Base-by-base conservation (phyloP, 352 stramenopile species). In the Phytopythium sindhum region DNA sequence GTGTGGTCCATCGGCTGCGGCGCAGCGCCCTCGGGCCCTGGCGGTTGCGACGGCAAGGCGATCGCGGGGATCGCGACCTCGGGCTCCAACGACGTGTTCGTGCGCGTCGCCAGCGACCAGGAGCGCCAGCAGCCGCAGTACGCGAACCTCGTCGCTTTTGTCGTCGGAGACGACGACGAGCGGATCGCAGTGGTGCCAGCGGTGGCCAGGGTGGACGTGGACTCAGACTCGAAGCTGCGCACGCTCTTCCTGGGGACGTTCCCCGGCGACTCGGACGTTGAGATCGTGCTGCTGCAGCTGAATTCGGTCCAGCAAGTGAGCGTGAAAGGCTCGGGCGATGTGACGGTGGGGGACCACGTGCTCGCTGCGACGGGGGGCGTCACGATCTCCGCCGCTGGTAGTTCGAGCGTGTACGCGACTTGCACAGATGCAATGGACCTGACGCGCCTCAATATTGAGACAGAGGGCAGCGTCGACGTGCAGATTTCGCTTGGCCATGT, bases 311-410 rank as follows among this genome's bases (percentile, higher is more conserved):
- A 56, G 50, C 26, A 17, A n/a, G 26, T 56, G 12, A 15, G 26
- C 24, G 29, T 41, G 11, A 15, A 21, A 9, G 50, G 50, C n/a
- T 35, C 26, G 26, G 50, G 50, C 24, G 28, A 21, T 17, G 11
- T 56, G 21, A 28, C 50, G 29, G 50, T 56, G 17, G 50, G 17
- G 9, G 50, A 56, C 14, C 50, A 56, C 50, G 50, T 56, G 29
- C 50, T 56, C 7, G 26, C 50, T 7, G 31, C 26, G 26, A 23
- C 2, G 4, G 50, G 50, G 6, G 24, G 17, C 10, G 17, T 56
- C 29, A 9, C n/a, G 15, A 15, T 56, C 14, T 24, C 26, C 2
- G 9, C 24, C 17, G 29, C 26, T 5, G 26, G 50, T 28, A 39
- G 26, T 24, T 8, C 26, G 11, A 17, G n/a, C 10, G 26, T 56